These are phyloP conservation scores for Boletus subcaerulescens DNA, from an alignment of 768 basidiomycete species.

Conservation along the genomic window DNA sequence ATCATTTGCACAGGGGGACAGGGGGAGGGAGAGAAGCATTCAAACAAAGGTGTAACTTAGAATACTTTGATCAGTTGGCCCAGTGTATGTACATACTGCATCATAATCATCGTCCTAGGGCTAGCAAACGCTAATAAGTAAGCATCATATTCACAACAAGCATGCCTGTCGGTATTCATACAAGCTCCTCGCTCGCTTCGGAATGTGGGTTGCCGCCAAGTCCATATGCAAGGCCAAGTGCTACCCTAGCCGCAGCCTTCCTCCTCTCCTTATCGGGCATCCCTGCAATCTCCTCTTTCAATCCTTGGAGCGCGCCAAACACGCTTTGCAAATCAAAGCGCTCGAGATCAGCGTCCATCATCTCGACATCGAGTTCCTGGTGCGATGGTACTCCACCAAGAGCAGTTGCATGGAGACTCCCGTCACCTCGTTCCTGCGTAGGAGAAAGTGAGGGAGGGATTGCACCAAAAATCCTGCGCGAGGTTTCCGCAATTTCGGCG, in stretches of 20 bases:
- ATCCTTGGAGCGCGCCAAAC: conserved; percentile 56
- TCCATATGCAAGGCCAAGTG: conserved; percentile 71
- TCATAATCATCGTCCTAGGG: background rate
- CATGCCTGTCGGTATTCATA: conserved; percentile 1
- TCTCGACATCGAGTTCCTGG: conserved; percentile 25
- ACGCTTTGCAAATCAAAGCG: conserved; percentile 63
- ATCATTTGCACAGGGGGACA: background rate
- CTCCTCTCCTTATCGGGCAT: conserved; percentile 62
- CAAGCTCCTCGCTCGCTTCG: conserved; percentile 1
- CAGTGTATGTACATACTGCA: background rate
- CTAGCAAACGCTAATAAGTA: background rate
- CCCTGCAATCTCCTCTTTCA: conserved; percentile 71
- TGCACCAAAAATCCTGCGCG: conserved; percentile 49
- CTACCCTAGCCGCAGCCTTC: conserved; percentile 67
- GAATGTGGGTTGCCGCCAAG: conserved; percentile 27
- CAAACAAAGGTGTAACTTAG: conserved; percentile 5
- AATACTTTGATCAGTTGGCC: background rate
- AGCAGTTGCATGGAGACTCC: background rate
- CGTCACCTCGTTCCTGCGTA: conserved; percentile 9
- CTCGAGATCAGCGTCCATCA: conserved; percentile 38
- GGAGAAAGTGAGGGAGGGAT: conserved; percentile 17
- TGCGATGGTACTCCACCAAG: conserved; percentile 25
- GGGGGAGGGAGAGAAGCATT: background rate
- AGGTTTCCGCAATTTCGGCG: conserved; percentile 48
- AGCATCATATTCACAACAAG: background rate